Conservation (phyloP, 2,329 filamentous ascomycete species). For the Botrytis fragariae region DNA sequence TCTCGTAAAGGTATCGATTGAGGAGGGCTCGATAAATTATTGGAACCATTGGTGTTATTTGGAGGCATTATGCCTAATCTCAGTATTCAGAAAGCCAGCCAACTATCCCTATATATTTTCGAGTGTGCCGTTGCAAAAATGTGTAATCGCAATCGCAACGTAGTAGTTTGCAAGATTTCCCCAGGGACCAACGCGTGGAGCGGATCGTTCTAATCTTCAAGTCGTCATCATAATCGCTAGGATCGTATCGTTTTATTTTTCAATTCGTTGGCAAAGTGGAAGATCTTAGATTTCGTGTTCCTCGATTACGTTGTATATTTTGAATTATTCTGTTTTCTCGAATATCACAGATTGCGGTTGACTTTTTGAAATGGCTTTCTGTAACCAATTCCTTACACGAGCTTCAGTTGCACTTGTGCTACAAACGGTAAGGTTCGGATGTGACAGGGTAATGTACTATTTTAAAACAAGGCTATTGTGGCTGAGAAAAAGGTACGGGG, state of each 20-base stretch:
- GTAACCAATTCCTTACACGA: slow-evolving; percentile 21
- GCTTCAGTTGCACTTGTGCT: slow-evolving; percentile 10
- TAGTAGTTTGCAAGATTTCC: slow-evolving; percentile 7
- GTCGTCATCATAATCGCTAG: slow-evolving; percentile 26
- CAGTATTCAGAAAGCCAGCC: slow-evolving; percentile 20
- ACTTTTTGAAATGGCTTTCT: slow-evolving; percentile 11
- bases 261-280: not conserved
- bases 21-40: slow-evolving; percentile 46
- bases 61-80: slow-evolving; percentile 45
- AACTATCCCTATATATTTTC: not conserved
- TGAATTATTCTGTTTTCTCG: not conserved
- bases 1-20: slow-evolving; percentile 72
- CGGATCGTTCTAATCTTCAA: slow-evolving; percentile 21
- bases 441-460: slow-evolving; percentile 20
- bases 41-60: slow-evolving; percentile 44
- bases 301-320: not conserved
- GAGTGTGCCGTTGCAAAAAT: slow-evolving; percentile 11
- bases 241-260: not conserved
- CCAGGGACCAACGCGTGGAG: slow-evolving; percentile 21
- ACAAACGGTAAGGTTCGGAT: slow-evolving; percentile 4
- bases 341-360: not conserved
- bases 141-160: slow-evolving; percentile 21
- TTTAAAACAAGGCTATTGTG: slow-evolving; percentile 22
- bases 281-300: not conserved
- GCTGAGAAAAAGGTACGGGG: slow-evolving; percentile 6